Conservation (phyloP, 225 moss, liverwort and hornwort genomes). For the Sphagnum tenellum region DNA sequence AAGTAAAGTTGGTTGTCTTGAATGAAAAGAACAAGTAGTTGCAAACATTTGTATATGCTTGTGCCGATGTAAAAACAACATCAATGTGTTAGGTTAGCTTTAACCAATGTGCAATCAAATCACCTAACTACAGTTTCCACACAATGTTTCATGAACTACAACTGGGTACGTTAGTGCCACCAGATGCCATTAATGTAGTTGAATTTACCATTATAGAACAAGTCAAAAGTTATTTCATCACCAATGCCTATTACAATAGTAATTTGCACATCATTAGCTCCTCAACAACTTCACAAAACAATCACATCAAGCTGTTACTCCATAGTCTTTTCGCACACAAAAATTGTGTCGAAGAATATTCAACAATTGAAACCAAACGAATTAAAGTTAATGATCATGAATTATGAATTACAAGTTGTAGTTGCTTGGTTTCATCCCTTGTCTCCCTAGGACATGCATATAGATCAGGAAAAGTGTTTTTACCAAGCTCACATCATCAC, state of each 20-base stretch:
- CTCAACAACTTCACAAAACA: too few relatives aligned
- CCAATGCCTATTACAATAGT: slow-evolving; percentile 1
- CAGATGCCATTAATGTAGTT: too few relatives aligned
- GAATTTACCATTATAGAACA: too few relatives aligned
- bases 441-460: neutral
- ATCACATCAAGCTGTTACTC: too few relatives aligned
- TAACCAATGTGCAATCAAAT: slow-evolving; percentile 6
- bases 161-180: neutral
- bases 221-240: slow-evolving; percentile 9
- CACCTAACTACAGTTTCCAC: too few relatives aligned
- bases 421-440: too few relatives aligned
- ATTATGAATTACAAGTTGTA: too few relatives aligned
- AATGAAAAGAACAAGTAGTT: slow-evolving; percentile 28
- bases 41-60: slow-evolving; percentile 36
- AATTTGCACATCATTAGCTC: too few relatives aligned
- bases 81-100: neutral
- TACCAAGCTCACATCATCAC: slow-evolving; percentile 1
- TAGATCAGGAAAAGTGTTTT: slow-evolving; percentile 19
- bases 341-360: too few relatives aligned
- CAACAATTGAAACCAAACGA: too few relatives aligned
- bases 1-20: slow-evolving; percentile 26
- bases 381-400: too few relatives aligned
- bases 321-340: too few relatives aligned
- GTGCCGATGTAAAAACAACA: slow-evolving; percentile 29
- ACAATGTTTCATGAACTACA: neutral